Percentiles rank a stretch among this genome's conserved stretches.
phyloP scores from a whole-genome alignment of 306 rosid genomes.

The Inga laurina region DNA sequence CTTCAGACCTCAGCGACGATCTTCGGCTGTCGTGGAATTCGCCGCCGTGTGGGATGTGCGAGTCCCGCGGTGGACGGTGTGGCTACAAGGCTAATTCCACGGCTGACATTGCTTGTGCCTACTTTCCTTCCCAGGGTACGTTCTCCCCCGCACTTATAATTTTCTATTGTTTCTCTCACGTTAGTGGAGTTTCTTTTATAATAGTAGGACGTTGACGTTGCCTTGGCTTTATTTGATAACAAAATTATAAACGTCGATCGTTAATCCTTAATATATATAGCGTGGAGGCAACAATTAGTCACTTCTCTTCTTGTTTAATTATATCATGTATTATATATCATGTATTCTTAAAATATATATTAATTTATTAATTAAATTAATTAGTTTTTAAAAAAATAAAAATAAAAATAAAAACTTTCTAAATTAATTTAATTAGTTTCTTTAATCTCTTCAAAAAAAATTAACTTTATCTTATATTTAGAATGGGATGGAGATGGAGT shows the following conservation, averaged over 20 bases:
- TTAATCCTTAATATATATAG: neutral
- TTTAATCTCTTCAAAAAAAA: too few species aligned
- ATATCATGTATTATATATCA: too few species aligned
- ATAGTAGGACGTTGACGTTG: neutral
- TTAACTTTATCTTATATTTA: too few species aligned
- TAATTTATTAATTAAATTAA: too few species aligned
- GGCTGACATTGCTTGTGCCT: slow-evolving; percentile 46
- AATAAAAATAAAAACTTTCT: too few species aligned
- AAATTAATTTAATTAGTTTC: too few species aligned
- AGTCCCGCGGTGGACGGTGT: slow-evolving; percentile 58
- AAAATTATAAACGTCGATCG: neutral
- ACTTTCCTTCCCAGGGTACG: slow-evolving; percentile 46
- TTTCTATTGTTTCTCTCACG: neutral
- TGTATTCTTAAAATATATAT: too few species aligned
- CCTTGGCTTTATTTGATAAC: neutral
- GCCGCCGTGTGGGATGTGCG: slow-evolving; percentile 69
- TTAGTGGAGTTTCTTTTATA: neutral
- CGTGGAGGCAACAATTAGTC: too few species aligned
- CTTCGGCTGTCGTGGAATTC: slow-evolving; percentile 58
- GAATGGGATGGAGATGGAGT: too few species aligned
- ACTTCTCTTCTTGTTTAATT: too few species aligned
- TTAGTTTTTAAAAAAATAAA: too few species aligned
- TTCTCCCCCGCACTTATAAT: neutral
- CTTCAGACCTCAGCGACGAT: slow-evolving; percentile 46
- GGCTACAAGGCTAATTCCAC: slow-evolving; percentile 42